Conservation (phyloP, 257 asterid genomes). For the Eucommia ulmoides region DNA sequence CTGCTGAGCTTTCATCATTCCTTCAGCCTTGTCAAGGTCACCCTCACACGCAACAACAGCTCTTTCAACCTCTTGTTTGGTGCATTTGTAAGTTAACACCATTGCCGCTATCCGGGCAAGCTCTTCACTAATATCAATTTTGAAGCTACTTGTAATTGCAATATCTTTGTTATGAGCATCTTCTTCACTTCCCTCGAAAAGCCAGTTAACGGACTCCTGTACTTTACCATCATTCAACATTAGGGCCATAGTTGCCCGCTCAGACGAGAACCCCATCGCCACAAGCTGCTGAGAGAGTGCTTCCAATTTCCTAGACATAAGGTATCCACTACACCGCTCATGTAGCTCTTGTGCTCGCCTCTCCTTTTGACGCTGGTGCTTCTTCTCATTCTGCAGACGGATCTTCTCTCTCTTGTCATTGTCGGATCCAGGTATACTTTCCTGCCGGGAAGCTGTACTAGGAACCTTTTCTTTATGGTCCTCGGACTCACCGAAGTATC, state of each 20-base stretch:
- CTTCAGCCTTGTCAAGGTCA: background rate
- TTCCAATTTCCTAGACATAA: slow-evolving; percentile 64
- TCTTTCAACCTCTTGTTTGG: background rate
- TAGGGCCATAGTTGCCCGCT: background rate
- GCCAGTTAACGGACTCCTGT: slow-evolving; percentile 16
- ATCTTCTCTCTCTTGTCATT: slow-evolving; percentile 55
- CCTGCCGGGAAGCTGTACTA: slow-evolving; percentile 25
- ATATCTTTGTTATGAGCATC: background rate
- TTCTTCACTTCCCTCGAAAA: slow-evolving; percentile 32
- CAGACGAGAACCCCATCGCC: slow-evolving; percentile 2
- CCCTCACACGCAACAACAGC: slow-evolving; percentile 4
- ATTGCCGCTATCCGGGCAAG: background rate
- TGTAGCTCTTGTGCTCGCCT: slow-evolving; percentile 66
- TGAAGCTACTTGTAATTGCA: background rate
- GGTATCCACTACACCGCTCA: slow-evolving; percentile 56
- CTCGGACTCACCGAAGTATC: slow-evolving; percentile 1
- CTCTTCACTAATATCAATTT: background rate
- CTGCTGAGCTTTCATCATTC: too few species aligned
- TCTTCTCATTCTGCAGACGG: slow-evolving; percentile 56
- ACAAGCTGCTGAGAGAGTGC: slow-evolving; percentile 6
- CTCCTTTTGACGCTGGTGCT: slow-evolving; percentile 69
- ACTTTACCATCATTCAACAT: background rate
- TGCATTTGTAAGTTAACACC: background rate
- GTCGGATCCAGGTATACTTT: slow-evolving; percentile 56
- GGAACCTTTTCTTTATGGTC: slow-evolving; percentile 47